Base-by-base conservation (phyloP, 768 basidiomycete species). In the Tricholoma sp. region DNA sequence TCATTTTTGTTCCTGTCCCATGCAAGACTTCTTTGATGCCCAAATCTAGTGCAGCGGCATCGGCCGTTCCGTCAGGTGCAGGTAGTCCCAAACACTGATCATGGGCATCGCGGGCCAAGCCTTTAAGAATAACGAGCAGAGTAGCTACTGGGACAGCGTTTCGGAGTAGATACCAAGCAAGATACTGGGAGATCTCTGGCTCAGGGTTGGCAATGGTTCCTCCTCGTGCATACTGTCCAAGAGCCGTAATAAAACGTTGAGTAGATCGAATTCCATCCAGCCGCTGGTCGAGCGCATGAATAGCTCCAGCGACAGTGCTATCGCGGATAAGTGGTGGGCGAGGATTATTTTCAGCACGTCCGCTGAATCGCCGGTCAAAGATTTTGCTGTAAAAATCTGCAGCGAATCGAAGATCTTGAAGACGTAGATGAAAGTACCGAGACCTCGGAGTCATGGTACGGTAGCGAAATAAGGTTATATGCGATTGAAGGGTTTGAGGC, bases 11-110 rank as follows among this genome's bases (percentile, higher is more conserved):
- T 1, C 95, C 95, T 0, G 94, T 89, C 0, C 85, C 83, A 65
- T 93, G 89, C 59, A 97, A 67, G 8, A 97, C 92, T 66, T 95
- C 89, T 63, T 84, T 86, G 59, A 98, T 93, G 8, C 79, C 81
- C 56, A 72, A 51, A 59, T 79, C 79, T 45, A 82, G 64, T 7
- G 64, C 61, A 16, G 54, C 61, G 16, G 64, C 62, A 60, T 80
- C 70, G 9, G 59, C 60, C 0, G 80, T 83, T 0, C 85, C 86
- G 6, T 79, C 79, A 0, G 86, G 84, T 1, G 76, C 73, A 6
- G 80, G 70, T 3, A 68, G 67, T 8, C 72, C 74, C 12, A 79
- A 61, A 63, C 85, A 86, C 45, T 86, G 82, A 34, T 70, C 60
- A 63, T 85, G 81, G 2, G 88, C 86, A 49, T 86, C 82, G 12